Percentiles rank a stretch among this genome's conserved stretches.
These are phyloP conservation scores for Nigrospora osmanthi DNA, from an alignment of 2,329 filamentous ascomycete genomes.

Conservation along the genomic window DNA sequence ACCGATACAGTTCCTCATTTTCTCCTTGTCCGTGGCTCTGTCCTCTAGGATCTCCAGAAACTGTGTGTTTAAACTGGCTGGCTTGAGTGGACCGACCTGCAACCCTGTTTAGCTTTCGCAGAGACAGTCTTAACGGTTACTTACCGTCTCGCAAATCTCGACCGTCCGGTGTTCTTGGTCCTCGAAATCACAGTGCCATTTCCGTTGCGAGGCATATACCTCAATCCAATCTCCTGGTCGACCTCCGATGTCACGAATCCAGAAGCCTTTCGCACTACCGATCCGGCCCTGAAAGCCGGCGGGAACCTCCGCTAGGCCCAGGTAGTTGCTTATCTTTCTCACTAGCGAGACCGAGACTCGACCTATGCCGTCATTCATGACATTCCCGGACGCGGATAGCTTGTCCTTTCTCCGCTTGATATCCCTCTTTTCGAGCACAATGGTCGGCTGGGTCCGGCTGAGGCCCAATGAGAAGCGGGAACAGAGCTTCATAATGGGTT, in stretches of 20 bases:
- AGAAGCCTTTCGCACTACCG: constrained; percentile 68
- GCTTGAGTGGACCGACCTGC: constrained; percentile 33
- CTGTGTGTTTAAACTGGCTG: constrained; percentile 56
- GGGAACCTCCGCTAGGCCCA: constrained; percentile 48
- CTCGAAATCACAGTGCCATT: constrained; percentile 49
- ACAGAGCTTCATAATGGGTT: constrained; percentile 49
- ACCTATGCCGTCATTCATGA: constrained; percentile 63
- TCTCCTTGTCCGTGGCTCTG: constrained; percentile 35
- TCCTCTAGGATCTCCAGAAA: constrained; percentile 62
- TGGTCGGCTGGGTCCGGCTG: constrained; percentile 38
- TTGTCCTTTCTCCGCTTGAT: constrained; percentile 33
- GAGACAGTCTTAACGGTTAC: no score
- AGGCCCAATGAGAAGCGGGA: constrained; percentile 48
- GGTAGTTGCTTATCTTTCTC: constrained; percentile 35
- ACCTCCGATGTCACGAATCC: constrained; percentile 52
- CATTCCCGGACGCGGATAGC: constrained; percentile 27
- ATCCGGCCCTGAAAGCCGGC: constrained; percentile 63
- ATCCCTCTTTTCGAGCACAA: constrained; percentile 36
- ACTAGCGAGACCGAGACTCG: constrained; percentile 56
- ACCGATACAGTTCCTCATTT: constrained; percentile 29
- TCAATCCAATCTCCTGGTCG: constrained; percentile 54
- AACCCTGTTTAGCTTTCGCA: no score
- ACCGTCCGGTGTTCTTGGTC: constrained; percentile 52
- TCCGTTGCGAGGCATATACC: constrained; percentile 58
- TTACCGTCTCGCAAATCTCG: constrained; percentile 42